These are phyloP conservation scores for Hyaloscypha variabilis DNA, from an alignment of 495 filamentous ascomycete genomes.

Conservation along the genomic window DNA sequence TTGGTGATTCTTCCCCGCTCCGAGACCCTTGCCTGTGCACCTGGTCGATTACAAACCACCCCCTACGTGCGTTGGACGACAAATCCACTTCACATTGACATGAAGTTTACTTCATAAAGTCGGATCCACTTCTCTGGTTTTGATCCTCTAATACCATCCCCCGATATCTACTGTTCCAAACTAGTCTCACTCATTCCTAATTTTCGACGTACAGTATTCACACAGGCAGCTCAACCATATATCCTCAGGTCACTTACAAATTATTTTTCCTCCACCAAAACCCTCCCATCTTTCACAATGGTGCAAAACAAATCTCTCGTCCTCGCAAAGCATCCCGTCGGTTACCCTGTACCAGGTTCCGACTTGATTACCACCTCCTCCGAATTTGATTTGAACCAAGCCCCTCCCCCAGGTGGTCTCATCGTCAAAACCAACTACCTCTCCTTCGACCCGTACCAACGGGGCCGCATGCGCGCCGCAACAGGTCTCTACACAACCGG, in stretches of 20 bases:
- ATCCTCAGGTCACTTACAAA: neutral
- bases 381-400: conserved; percentile 61
- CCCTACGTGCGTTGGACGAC: neutral
- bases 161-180: no score
- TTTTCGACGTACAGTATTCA: neutral
- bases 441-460: conserved; percentile 88
- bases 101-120: neutral
- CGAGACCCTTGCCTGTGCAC: neutral
- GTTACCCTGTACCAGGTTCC: conserved; percentile 70
- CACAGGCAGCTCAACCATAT: no score
- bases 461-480: conserved; percentile 63
- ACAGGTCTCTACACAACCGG: conserved; percentile 57
- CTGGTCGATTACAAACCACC: neutral
- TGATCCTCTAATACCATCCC: no score
- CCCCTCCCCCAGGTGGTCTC: conserved; percentile 69
- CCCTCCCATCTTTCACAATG: conserved; percentile 12
- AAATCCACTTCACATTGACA: neutral
- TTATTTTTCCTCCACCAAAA: neutral
- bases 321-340: conserved; percentile 71
- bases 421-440: conserved; percentile 71
- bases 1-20: neutral
- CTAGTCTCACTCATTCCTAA: neutral
- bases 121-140: neutral
- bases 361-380: conserved; percentile 67
- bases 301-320: conserved; percentile 73